Evolutionary conservation across 2,329 filamentous ascomycete species (phyloP), one percentile per base, ranked within the genome.

Genomic region (Aspergillus japonicus): DNA sequence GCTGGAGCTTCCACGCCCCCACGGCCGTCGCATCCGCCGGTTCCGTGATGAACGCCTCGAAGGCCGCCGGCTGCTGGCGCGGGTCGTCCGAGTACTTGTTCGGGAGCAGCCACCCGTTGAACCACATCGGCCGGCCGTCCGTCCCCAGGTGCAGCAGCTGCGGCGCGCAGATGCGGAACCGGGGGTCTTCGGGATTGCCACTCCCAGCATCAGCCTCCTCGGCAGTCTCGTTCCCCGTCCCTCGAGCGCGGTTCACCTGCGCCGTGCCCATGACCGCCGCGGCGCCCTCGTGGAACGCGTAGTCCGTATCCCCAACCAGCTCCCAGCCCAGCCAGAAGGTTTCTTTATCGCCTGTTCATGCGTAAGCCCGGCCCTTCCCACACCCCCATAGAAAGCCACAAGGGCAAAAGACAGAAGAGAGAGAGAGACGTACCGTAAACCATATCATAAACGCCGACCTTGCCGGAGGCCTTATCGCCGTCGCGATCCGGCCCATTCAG

Each of bases 291-390:
- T 81, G 78, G 69, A 81, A 82, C 19, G 74, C 68, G 62, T 80
- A 81, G 23, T 75, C 72, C 7, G 69, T 61, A 57, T 79, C 77
- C 5, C 77, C 78, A 16, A 74, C 76, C 11, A 81, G 73, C 59
- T 81, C 75, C 72, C 78, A 81, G 21, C 77, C 76, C 4, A 82
- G 72, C 80, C 80, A 82, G 70, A 80, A 82, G 2, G 79, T 81
- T 60, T 82, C 80, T 62, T 82, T 82, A 66, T 82, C 79, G 47
- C 79, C 78, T 78, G 64, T 52, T 21, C 21, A 2, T 21, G 21
- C 21, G 21, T 21, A 21, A 21, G 21, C 21, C 21, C 21, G 21
- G 21, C 21, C 21, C 21, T 21, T 21, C 21, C 21, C 21, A 21
- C 21, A 21, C 21, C 21, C 21, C 21, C 21, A 21, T 21, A 21